Conservation (phyloP, 1,139 yeast species). For the Blastobotrys capitulatus region DNA sequence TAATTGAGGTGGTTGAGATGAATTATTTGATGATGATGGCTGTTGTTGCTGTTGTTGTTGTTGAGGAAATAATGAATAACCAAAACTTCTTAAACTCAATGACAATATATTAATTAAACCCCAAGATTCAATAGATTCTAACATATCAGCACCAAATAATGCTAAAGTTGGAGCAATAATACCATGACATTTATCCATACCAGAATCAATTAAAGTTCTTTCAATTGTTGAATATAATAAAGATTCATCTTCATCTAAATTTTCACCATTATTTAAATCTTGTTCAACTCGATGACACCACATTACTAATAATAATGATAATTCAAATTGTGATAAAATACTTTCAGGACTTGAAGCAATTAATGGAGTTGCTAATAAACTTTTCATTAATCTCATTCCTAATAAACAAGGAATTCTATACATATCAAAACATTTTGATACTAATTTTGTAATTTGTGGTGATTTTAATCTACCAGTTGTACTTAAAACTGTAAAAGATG, state of each 20-base stretch:
- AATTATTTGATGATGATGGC: neutral
- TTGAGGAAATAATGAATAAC: constrained; percentile 20
- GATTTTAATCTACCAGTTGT: constrained; percentile 19
- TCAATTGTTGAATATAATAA: constrained; percentile 22
- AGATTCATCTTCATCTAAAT: constrained; percentile 20
- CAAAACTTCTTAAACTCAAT: constrained; percentile 26
- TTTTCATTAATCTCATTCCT: constrained; percentile 22
- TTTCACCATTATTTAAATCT: constrained; percentile 16
- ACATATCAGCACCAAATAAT: constrained; percentile 28
- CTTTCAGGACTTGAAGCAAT: constrained; percentile 22
- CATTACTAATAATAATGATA: constrained; percentile 27
- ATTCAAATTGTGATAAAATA: constrained; percentile 26
- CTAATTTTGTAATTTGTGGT: constrained; percentile 20
- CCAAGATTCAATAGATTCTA: constrained; percentile 29
- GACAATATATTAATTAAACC: constrained; percentile 27
- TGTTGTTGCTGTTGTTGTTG: constrained; percentile 2
- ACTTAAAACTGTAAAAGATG: constrained; percentile 17
- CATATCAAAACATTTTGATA: constrained; percentile 25
- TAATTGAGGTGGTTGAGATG: neutral
- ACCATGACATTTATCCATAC: constrained; percentile 21
- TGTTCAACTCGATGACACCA: constrained; percentile 32
- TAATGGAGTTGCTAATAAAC: constrained; percentile 22
- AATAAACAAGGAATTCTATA: constrained; percentile 22
- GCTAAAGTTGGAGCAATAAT: constrained; percentile 27
- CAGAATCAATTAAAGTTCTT: constrained; percentile 22